Percentiles rank a stretch among this genome's conserved stretches.
These are phyloP conservation scores for Daldinia concentrica DNA, from an alignment of 495 filamentous ascomycete species.

Conservation along the genomic window DNA sequence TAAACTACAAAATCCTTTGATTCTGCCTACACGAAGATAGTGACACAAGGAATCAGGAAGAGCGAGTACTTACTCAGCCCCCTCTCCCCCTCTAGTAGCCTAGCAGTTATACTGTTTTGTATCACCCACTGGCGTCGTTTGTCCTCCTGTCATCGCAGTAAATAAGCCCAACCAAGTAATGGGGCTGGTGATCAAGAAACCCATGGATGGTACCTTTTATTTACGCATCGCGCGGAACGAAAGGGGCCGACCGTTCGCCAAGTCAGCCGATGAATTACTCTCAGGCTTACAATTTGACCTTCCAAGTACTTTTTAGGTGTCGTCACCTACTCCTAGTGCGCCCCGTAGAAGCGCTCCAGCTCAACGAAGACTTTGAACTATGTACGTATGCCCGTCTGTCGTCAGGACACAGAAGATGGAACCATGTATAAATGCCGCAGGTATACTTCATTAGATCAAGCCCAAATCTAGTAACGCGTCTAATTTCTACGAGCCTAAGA, in stretches of 20 bases:
- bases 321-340: conserved; percentile 21
- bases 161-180: conserved; percentile 37
- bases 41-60: conserved; percentile 1
- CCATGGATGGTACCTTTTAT: conserved; percentile 10
- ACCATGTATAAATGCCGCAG: conserved; percentile 8
- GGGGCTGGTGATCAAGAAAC: conserved; percentile 28
- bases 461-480: neutral
- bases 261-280: conserved; percentile 15
- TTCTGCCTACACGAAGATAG: neutral
- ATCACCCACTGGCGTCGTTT: conserved; percentile 31
- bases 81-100: conserved; percentile 12
- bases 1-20: neutral
- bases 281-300: conserved; percentile 2
- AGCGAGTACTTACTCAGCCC: conserved; percentile 18
- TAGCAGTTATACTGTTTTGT: conserved; percentile 13
- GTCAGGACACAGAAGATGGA: neutral
- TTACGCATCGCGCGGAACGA: conserved; percentile 31
- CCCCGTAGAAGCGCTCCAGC: neutral
- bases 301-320: conserved; percentile 11
- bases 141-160: conserved; percentile 24
- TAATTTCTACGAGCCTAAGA: neutral
- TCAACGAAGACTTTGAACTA: neutral
- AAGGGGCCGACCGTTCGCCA: conserved; percentile 20
- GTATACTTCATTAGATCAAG: conserved; percentile 8
- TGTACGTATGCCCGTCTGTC: neutral